Evolutionary conservation across 164 flowering plant genomes (phyloP).

Genomic region (Liquidambar formosana): DNA sequence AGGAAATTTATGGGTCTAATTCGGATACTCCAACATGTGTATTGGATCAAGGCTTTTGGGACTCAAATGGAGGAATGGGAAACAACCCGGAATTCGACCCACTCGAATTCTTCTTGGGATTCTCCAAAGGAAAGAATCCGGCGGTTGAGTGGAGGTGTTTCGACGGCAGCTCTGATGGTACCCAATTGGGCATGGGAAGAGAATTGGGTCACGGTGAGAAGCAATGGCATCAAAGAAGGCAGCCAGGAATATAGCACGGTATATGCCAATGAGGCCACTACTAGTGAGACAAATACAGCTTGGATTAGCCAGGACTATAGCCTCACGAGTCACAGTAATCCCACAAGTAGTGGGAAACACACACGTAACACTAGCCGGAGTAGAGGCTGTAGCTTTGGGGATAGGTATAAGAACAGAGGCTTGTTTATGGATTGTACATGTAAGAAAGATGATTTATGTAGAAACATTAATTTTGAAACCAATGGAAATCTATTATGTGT

Average conservation of each 20-base stretch:
- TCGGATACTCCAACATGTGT: conserved; percentile 49
- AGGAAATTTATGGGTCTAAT: not conserved
- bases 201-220: conserved; percentile 45
- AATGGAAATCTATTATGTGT: not conserved
- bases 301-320: not conserved
- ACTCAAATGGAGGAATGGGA: conserved; percentile 28
- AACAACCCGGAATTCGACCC: not conserved
- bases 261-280: conserved; percentile 2
- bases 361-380: not conserved
- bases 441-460: not conserved
- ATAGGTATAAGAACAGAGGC: not conserved
- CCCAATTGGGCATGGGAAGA: conserved; percentile 29
- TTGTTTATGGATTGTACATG: not conserved
- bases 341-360: not conserved
- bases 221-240: not conserved
- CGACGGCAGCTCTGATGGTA: not conserved
- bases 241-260: not conserved
- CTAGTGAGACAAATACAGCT: not conserved
- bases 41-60: conserved; percentile 52
- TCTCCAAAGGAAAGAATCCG: conserved; percentile 39
- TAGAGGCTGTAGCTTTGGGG: not conserved
- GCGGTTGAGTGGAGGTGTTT: conserved; percentile 13
- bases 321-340: not conserved
- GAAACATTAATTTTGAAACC: not conserved
- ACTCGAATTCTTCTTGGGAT: not conserved